phyloP scores from a whole-genome alignment of 1,284 basidiomycete genomes.

The Pascua guehoae region DNA sequence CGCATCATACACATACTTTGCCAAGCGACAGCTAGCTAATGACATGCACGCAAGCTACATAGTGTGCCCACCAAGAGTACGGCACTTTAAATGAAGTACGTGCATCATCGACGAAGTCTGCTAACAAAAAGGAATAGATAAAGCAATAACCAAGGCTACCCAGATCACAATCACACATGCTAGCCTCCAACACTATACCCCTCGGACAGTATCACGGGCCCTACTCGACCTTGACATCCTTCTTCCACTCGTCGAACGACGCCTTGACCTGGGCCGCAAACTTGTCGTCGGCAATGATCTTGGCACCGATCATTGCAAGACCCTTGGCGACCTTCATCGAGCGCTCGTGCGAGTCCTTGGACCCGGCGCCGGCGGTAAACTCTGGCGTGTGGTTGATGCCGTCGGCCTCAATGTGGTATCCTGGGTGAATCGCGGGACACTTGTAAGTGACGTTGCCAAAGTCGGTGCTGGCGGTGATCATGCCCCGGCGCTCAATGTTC shows the following conservation, averaged over 20 bases:
- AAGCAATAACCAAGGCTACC: too few relatives aligned
- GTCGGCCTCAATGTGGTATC: constrained; percentile 12
- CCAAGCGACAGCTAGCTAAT: too few relatives aligned
- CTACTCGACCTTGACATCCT: not conserved
- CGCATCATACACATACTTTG: too few relatives aligned
- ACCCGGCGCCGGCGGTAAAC: constrained; percentile 27
- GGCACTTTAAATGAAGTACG: too few relatives aligned
- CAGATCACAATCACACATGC: too few relatives aligned
- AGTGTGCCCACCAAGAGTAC: too few relatives aligned
- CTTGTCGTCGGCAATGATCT: constrained; percentile 39
- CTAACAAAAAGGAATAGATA: too few relatives aligned
- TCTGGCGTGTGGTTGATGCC: constrained; percentile 31
- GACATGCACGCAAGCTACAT: too few relatives aligned
- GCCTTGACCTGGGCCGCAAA: constrained; percentile 34
- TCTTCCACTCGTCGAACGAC: constrained; percentile 29
- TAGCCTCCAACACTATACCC: too few relatives aligned
- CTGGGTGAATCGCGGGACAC: constrained; percentile 23
- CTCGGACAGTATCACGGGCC: too few relatives aligned
- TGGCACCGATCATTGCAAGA: constrained; percentile 42
- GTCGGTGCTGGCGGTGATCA: constrained; percentile 31
- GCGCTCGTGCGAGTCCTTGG: constrained; percentile 29
- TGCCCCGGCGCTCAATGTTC: constrained; percentile 19
- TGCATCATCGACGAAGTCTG: too few relatives aligned
- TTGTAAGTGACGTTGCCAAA: constrained; percentile 30
- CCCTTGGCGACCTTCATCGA: constrained; percentile 43